phyloP scores from a whole-genome alignment of 164 flowering plant species.

The Cinnamomum chago region DNA sequence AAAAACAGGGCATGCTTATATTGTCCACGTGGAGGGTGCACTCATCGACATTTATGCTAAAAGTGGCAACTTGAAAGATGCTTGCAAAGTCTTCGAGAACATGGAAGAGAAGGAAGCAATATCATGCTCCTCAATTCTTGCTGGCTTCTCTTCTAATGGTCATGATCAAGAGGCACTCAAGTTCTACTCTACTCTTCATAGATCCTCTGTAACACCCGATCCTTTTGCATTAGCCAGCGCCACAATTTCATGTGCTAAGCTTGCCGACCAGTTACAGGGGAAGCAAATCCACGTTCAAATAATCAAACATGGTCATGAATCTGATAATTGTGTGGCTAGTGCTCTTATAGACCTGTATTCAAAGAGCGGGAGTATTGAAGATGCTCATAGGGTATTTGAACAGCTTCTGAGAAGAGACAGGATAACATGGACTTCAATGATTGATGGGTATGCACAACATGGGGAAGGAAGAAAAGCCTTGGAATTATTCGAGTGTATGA shows the following conservation, averaged over 20 bases:
- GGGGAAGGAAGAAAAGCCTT: constrained; percentile 15
- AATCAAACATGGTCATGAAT: constrained; percentile 10
- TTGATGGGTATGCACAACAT: constrained; percentile 17
- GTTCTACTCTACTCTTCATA: constrained; percentile 11
- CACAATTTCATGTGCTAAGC: constrained; percentile 18
- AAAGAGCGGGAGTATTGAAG: constrained; percentile 9
- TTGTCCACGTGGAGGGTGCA: constrained; percentile 16
- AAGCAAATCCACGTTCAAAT: constrained; percentile 16
- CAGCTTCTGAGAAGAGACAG: constrained; percentile 5
- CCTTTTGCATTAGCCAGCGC: constrained; percentile 12
- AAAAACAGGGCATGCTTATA: constrained; percentile 5
- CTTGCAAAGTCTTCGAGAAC: constrained; percentile 9
- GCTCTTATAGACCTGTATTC: constrained; percentile 16
- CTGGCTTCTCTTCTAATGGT: constrained; percentile 16
- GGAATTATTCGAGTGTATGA: constrained; percentile 10
- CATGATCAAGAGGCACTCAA: constrained; percentile 17
- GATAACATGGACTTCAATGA: constrained; percentile 16
- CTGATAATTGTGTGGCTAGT: constrained; percentile 16
- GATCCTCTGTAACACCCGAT: constrained; percentile 11
- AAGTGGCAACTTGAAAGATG: constrained; percentile 9
- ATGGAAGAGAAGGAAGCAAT: constrained; percentile 13
- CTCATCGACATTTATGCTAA: constrained; percentile 18
- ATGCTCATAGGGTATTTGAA: constrained; percentile 4
- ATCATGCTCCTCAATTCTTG: constrained; percentile 17
- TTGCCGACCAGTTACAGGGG: constrained; percentile 11